A percentile compares a stretch with the other conserved stretches of the same genome.
Evolutionary conservation across 768 basidiomycete genomes (phyloP).

Genomic region (Lepiota brunneoincarnata): DNA sequence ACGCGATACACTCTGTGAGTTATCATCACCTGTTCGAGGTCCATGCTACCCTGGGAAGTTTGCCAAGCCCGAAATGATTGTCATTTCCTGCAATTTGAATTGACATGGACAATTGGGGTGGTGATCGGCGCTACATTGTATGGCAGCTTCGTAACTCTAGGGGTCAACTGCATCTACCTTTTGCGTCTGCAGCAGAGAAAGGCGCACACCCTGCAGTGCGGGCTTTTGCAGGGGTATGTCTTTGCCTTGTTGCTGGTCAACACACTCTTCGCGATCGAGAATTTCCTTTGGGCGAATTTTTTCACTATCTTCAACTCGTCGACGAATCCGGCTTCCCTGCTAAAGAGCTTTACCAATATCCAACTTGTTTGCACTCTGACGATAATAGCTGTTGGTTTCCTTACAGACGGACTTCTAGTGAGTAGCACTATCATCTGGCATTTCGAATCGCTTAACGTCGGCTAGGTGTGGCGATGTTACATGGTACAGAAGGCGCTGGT

Average conservation of each 20-base stretch:
- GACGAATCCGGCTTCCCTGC: too few species aligned
- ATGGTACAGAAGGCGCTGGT: conserved; percentile 2
- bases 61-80: not conserved
- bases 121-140: not conserved
- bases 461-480: conserved; percentile 5
- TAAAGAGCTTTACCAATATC: not conserved
- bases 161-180: not conserved
- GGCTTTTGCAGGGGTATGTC: not conserved
- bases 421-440: not conserved
- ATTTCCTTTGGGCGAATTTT: conserved; percentile 4
- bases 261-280: not conserved
- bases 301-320: not conserved
- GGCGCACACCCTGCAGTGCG: not conserved
- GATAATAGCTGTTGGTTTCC: not conserved
- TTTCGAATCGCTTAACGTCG: not conserved
- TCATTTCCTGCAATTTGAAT: not conserved
- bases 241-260: not conserved
- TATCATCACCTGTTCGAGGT: not conserved
- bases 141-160: not conserved
- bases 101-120: conserved; percentile 4
- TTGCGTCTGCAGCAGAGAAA: not conserved
- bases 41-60: not conserved
- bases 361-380: not conserved
- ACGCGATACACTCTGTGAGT: not conserved
- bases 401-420: conserved; percentile 5